Evolutionary conservation across 2,329 filamentous ascomycete genomes (phyloP), one percentile per base, ranked within the genome.

Genomic region (Amauroascus verrucosus): DNA sequence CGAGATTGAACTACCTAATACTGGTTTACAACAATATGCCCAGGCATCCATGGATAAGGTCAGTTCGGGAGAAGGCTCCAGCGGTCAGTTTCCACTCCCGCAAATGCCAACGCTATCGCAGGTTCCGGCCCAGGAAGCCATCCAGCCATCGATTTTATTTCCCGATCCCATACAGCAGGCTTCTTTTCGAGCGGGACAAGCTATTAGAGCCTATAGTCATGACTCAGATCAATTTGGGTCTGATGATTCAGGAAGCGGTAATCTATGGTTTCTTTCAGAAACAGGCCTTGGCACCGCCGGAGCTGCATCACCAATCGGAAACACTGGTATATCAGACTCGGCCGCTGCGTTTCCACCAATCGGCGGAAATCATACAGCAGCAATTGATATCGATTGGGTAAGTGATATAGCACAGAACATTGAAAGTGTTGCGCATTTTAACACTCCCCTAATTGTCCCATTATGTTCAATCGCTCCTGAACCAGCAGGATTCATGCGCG

Each of bases 371-470:
- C 55, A 64, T 59, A 52, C 67, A 24, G 58, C 68, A 54, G 69
- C 73, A 65, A 63, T 80, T 38, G 78, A 80, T 53, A 79, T 85
- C 58, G 81, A 86, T 59, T 85, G 82, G 82, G 82, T 84, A 67
- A 70, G 79, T 73, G 9, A 13, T 16, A 6, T 40, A 32, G 6
- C 9, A 35, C 35, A 13, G 9, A n/a, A 13, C 28, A 16, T 14
- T 26, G 13, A 28, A 9, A 13, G 2, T 16, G 22, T 45, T 30
- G 14, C 16, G 20, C 40, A 30, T 35, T 35, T 11, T n/a, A 16
- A 9, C 14, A 18, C 6, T 5, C 35, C 9, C 4, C 2, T n/a
- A 9, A 38, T 3, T 14, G 11, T 13, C 32, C 26, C 13, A 35
- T 35, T 35, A 13, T 35, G 3, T 40, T 18, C 16, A 20, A 14